phyloP scores from a whole-genome alignment of 2,329 filamentous ascomycete species.

The Neurospora sp. region DNA sequence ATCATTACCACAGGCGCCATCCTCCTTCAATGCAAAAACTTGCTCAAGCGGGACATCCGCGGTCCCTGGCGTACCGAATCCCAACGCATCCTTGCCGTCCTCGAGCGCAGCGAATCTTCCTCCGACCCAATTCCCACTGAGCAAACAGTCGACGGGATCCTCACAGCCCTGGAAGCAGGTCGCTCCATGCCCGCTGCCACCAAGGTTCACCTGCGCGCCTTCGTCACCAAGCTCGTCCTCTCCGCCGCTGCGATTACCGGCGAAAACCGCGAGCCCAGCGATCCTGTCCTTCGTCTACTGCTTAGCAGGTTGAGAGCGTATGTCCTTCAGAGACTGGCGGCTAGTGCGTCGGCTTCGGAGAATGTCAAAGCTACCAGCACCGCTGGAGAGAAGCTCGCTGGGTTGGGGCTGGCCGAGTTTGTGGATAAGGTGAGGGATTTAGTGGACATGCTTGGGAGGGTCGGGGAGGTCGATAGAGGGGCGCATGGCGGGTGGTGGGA shows the following conservation, averaged over 20 bases:
- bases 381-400: slow-evolving; percentile 59
- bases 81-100: slow-evolving; percentile 56
- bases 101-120: slow-evolving; percentile 41
- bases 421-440: slow-evolving; percentile 59
- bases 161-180: slow-evolving; percentile 52
- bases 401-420: slow-evolving; percentile 64
- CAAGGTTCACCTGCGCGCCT: slow-evolving; percentile 46
- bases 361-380: slow-evolving; percentile 60
- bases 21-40: slow-evolving; percentile 70
- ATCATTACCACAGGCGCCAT: slow-evolving; percentile 68
- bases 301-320: slow-evolving; percentile 59
- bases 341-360: slow-evolving; percentile 54
- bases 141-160: slow-evolving; percentile 47
- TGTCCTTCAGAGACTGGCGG: slow-evolving; percentile 53
- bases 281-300: slow-evolving; percentile 55
- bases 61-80: slow-evolving; percentile 70
- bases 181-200: slow-evolving; percentile 56
- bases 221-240: slow-evolving; percentile 48
- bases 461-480: slow-evolving; percentile 58
- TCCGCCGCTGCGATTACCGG: slow-evolving; percentile 34
- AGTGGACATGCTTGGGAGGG: slow-evolving; percentile 55
- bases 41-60: slow-evolving; percentile 72
- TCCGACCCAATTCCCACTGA: slow-evolving; percentile 33
- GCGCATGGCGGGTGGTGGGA: slow-evolving; percentile 65
- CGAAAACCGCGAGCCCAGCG: slow-evolving; percentile 32